phyloP scores from a whole-genome alignment of 768 basidiomycete species.

The Mycena indigotica region DNA sequence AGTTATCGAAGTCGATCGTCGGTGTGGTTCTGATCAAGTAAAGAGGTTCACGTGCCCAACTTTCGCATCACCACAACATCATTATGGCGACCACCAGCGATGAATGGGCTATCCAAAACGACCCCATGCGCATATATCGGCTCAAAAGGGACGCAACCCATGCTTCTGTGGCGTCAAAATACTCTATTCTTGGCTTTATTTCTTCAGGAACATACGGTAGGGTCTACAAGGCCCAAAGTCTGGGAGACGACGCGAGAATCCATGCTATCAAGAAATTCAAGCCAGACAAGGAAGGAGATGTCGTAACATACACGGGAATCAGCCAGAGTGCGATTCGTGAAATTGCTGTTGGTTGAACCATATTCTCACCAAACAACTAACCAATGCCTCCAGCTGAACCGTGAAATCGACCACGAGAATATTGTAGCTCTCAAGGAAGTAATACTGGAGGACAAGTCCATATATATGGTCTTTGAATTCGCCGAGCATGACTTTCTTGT shows the following conservation, averaged over 20 bases:
- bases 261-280: slow-evolving; percentile 99
- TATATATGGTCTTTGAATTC: slow-evolving; percentile 99
- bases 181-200: slow-evolving; percentile 93
- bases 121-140: slow-evolving; percentile 88
- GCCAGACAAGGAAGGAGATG: slow-evolving; percentile 98
- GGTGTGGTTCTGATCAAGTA: no score
- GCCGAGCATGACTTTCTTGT: slow-evolving; percentile 98
- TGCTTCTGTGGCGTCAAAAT: slow-evolving; percentile 74
- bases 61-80: no score
- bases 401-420: slow-evolving; percentile 89
- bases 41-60: no score
- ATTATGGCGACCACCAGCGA: slow-evolving; percentile 27
- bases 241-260: slow-evolving; percentile 66
- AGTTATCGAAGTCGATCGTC: no score
- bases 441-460: slow-evolving; percentile 96
- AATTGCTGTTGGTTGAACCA: slow-evolving; percentile 80
- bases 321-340: slow-evolving; percentile 97
- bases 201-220: slow-evolving; percentile 97
- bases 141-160: slow-evolving; percentile 72
- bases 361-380: not conserved
- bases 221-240: slow-evolving; percentile 94
- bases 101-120: slow-evolving; percentile 55
- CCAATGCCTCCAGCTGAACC: slow-evolving; percentile 62
- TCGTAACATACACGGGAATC: slow-evolving; percentile 93
- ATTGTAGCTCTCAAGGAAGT: slow-evolving; percentile 91